phyloP scores from a whole-genome alignment of 2,329 filamentous ascomycete genomes.

The Ophiostoma angusticollis region DNA sequence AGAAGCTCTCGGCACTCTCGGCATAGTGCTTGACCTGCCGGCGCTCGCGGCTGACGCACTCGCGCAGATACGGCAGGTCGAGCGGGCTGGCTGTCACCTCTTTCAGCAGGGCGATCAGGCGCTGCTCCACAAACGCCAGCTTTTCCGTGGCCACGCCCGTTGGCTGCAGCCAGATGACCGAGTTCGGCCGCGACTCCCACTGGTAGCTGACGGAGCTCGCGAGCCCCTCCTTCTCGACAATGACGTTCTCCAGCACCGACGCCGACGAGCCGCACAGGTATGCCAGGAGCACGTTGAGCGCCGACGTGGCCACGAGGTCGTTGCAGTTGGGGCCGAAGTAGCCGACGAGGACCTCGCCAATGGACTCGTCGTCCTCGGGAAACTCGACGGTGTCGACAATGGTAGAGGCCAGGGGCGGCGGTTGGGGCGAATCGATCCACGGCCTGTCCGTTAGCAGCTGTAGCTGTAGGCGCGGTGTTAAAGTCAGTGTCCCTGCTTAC shows the following conservation, averaged over 20 bases:
- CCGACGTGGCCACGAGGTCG: conserved; percentile 54
- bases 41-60: conserved; percentile 72
- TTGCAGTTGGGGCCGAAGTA: conserved; percentile 79
- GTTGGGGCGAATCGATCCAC: conserved; percentile 79
- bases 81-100: conserved; percentile 69
- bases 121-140: conserved; percentile 69
- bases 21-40: conserved; percentile 73
- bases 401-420: conserved; percentile 58
- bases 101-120: conserved; percentile 70
- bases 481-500: too few relatives aligned
- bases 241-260: conserved; percentile 75
- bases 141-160: conserved; percentile 80
- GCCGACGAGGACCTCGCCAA: conserved; percentile 72
- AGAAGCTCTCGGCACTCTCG: conserved; percentile 69
- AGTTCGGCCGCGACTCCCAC: conserved; percentile 67
- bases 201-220: conserved; percentile 74
- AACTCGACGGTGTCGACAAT: conserved; percentile 73
- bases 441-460: too few relatives aligned
- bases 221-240: conserved; percentile 88
- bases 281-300: conserved; percentile 65
- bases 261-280: conserved; percentile 92
- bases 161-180: conserved; percentile 73
- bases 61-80: conserved; percentile 80
- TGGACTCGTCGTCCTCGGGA: conserved; percentile 90
- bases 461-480: too few relatives aligned